These are phyloP conservation scores for Mycena pura DNA, from an alignment of 768 basidiomycete genomes.

Conservation along the genomic window DNA sequence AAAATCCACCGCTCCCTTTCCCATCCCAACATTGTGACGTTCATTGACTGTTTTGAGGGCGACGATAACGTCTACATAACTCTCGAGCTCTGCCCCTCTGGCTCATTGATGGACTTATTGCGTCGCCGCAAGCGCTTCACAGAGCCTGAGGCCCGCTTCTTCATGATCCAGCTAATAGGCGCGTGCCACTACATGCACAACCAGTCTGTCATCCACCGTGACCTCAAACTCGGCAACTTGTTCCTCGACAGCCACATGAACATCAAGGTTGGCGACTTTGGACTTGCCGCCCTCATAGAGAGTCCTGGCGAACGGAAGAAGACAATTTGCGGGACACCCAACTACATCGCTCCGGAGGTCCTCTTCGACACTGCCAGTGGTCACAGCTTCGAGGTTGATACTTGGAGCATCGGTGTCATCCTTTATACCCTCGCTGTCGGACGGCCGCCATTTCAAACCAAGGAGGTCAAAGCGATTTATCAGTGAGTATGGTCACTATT, in stretches of 20 bases:
- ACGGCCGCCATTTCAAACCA: constrained; percentile 98
- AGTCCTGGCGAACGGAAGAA: constrained; percentile 97
- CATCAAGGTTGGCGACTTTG: constrained; percentile 97
- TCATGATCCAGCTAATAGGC: constrained; percentile 92
- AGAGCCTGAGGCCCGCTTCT: constrained; percentile 92
- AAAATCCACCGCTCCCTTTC: constrained; percentile 92
- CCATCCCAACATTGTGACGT: constrained; percentile 92
- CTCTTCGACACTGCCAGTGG: constrained; percentile 95
- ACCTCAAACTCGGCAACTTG: constrained; percentile 95
- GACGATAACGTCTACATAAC: constrained; percentile 97
- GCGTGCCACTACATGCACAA: constrained; percentile 98
- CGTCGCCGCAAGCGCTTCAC: constrained; percentile 85
- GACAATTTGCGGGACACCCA: constrained; percentile 98
- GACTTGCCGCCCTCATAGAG: constrained; percentile 95
- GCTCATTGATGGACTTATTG: constrained; percentile 91
- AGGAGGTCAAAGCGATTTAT: constrained; percentile 96
- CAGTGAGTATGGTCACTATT: constrained; percentile 57
- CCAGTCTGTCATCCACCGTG: constrained; percentile 96
- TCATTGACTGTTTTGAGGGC: constrained; percentile 96
- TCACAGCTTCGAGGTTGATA: constrained; percentile 98
- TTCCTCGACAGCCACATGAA: constrained; percentile 94
- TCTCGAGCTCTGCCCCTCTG: constrained; percentile 89
- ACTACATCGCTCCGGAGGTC: constrained; percentile 98
- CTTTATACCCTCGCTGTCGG: constrained; percentile 94
- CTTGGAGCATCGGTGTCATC: constrained; percentile 97